phyloP scores from a whole-genome alignment of 108 stramenopile species.

The Conticribra weissflogii region DNA sequence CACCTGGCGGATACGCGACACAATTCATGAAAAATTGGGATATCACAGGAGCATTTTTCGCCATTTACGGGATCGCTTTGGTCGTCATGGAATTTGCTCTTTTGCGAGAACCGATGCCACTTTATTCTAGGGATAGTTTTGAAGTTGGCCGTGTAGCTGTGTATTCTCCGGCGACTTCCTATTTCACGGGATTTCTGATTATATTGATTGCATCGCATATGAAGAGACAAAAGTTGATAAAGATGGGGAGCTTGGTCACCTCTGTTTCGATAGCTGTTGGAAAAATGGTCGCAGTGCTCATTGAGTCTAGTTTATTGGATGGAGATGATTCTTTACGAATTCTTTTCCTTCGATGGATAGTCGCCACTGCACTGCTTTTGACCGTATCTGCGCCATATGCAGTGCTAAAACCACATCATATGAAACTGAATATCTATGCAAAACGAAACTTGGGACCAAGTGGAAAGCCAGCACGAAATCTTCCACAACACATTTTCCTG shows the following conservation, averaged over 20 bases:
- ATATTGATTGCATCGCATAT: constrained; percentile 41
- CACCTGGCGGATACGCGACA: constrained; percentile 60
- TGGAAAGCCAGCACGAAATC: constrained; percentile 32
- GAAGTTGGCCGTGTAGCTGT: constrained; percentile 62
- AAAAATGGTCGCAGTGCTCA: constrained; percentile 64
- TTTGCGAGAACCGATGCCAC: constrained; percentile 58
- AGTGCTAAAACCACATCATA: constrained; percentile 54
- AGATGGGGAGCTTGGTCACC: constrained; percentile 30
- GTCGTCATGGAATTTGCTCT: constrained; percentile 61
- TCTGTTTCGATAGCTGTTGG: constrained; percentile 53
- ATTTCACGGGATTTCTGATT: constrained; percentile 54
- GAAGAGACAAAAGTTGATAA: constrained; percentile 48
- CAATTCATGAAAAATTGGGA: constrained; percentile 60
- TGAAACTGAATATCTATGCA: constrained; percentile 42
- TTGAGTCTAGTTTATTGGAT: constrained; percentile 50
- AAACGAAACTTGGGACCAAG: constrained; percentile 42
- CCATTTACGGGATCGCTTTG: constrained; percentile 52
- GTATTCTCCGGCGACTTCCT: constrained; percentile 56
- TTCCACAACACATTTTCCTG: constrained; percentile 37
- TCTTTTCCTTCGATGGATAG: constrained; percentile 49
- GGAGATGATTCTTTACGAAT: constrained; percentile 29
- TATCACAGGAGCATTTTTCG: constrained; percentile 55
- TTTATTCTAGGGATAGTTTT: constrained; percentile 50
- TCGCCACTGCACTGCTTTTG: constrained; percentile 51
- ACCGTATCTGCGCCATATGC: constrained; percentile 57